phyloP scores from a whole-genome alignment of 768 basidiomycete species.

The Rhizopogon roseolus region DNA sequence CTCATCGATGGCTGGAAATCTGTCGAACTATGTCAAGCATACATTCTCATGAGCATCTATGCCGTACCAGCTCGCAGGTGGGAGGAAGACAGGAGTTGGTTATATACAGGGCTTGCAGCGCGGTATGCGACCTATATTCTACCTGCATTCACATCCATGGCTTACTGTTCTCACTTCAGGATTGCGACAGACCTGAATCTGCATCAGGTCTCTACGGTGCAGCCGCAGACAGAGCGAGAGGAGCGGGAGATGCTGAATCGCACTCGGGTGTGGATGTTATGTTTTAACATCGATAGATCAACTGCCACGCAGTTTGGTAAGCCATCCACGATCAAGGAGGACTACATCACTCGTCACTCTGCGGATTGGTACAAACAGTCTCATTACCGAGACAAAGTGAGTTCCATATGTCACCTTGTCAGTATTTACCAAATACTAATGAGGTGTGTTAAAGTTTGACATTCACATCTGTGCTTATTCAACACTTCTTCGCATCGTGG shows the following conservation, averaged over 20 bases:
- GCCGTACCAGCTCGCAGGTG: conserved; percentile 76
- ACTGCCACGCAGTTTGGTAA: conserved; percentile 88
- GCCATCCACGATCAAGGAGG: conserved; percentile 83
- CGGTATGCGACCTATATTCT: conserved; percentile 35
- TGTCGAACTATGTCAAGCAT: conserved; percentile 88
- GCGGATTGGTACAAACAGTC: conserved; percentile 75
- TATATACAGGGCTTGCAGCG: conserved; percentile 84
- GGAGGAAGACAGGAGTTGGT: conserved; percentile 90
- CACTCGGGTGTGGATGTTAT: conserved; percentile 86
- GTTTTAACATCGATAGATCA: conserved; percentile 85
- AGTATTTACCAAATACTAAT: not conserved
- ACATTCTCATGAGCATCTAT: conserved; percentile 82
- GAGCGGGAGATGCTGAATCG: conserved; percentile 84
- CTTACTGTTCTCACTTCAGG: conserved; percentile 26
- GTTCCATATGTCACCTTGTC: conserved; percentile 2
- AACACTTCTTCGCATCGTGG: conserved; percentile 62
- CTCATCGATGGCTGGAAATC: conserved; percentile 81
- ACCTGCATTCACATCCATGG: not conserved
- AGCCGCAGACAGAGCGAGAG: conserved; percentile 67
- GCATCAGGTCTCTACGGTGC: conserved; percentile 57
- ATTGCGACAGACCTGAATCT: conserved; percentile 89
- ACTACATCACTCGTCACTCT: conserved; percentile 69
- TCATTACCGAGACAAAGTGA: conserved; percentile 52
- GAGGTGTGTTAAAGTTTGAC: conserved; percentile 48
- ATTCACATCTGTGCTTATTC: conserved; percentile 74